Conservation (phyloP, 768 basidiomycete species). For the Coprinopsis marcescibilis region DNA sequence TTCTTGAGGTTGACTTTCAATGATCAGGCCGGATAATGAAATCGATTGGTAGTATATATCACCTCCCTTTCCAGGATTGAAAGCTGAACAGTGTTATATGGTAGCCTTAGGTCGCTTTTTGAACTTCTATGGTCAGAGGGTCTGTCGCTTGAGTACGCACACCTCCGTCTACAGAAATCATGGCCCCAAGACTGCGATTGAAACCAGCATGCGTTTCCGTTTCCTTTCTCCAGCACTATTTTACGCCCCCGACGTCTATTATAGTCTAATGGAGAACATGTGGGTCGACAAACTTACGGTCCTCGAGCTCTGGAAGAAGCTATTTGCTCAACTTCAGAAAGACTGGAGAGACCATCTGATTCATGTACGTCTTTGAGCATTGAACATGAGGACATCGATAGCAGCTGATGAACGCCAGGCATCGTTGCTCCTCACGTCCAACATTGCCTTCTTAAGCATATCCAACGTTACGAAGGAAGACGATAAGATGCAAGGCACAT, state of each 20-base stretch:
- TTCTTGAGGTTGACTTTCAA: neutral
- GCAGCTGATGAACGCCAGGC: slow-evolving; percentile 25
- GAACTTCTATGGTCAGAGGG: slow-evolving; percentile 41
- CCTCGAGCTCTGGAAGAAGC: slow-evolving; percentile 11
- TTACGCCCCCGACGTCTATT: slow-evolving; percentile 35
- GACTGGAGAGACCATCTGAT: slow-evolving; percentile 27
- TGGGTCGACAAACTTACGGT: slow-evolving; percentile 38
- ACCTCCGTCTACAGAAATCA: slow-evolving; percentile 32
- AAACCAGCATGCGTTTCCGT: slow-evolving; percentile 18
- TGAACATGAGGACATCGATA: neutral
- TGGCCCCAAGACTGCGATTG: slow-evolving; percentile 22
- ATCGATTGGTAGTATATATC: neutral
- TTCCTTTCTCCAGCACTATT: slow-evolving; percentile 37
- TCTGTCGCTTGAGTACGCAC: slow-evolving; percentile 37
- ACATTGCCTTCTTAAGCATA: slow-evolving; percentile 52
- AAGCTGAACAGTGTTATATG: slow-evolving; percentile 13
- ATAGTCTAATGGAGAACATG: slow-evolving; percentile 33
- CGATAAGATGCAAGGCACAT: slow-evolving; percentile 11
- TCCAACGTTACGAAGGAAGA: slow-evolving; percentile 25
- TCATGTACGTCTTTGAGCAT: slow-evolving; percentile 27
- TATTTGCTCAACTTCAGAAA: slow-evolving; percentile 15
- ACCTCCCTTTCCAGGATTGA: neutral
- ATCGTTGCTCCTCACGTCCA: slow-evolving; percentile 49
- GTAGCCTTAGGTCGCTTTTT: slow-evolving; percentile 35
- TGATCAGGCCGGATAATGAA: neutral